These are phyloP conservation scores for Arctium lappa DNA, from an alignment of 129 eudicot genomes.

Conservation along the genomic window DNA sequence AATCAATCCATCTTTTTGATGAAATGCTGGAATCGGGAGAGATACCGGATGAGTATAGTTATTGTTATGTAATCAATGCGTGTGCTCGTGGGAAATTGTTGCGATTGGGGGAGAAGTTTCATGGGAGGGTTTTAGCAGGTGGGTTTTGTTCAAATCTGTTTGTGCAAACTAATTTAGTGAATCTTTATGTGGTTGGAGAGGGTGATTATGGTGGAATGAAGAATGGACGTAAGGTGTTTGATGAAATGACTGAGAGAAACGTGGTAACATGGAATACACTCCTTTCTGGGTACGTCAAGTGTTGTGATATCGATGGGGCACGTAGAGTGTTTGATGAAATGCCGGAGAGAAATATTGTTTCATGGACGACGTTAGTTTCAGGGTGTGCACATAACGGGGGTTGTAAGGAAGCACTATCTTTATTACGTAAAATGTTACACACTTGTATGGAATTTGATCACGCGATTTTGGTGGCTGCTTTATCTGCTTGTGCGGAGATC, in stretches of 20 bases:
- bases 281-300: constrained; percentile 42
- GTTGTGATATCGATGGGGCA: constrained; percentile 39
- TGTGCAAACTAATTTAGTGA: constrained; percentile 53
- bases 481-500: constrained; percentile 77
- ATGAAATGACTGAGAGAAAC: constrained; percentile 63
- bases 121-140: constrained; percentile 49
- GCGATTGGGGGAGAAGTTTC: constrained; percentile 55
- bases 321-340: constrained; percentile 42
- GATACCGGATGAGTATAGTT: constrained; percentile 56
- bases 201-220: constrained; percentile 13
- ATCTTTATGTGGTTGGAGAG: constrained; percentile 45
- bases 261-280: constrained; percentile 64
- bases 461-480: constrained; percentile 40
- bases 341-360: constrained; percentile 60
- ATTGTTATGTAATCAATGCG: constrained; percentile 42
- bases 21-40: constrained; percentile 32
- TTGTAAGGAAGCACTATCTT: constrained; percentile 45
- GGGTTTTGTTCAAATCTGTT: constrained; percentile 56
- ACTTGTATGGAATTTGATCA: constrained; percentile 45
- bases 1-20: constrained; percentile 35
- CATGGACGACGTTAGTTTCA: constrained; percentile 66
- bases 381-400: constrained; percentile 47
- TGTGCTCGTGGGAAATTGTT: constrained; percentile 49
- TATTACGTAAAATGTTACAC: constrained; percentile 43
- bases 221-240: constrained; percentile 50